A percentile compares a stretch with the other conserved stretches of the same genome.
These are phyloP conservation scores for Closterium sp. DNA, from an alignment of 139 green algal genomes.

Conservation along the genomic window DNA sequence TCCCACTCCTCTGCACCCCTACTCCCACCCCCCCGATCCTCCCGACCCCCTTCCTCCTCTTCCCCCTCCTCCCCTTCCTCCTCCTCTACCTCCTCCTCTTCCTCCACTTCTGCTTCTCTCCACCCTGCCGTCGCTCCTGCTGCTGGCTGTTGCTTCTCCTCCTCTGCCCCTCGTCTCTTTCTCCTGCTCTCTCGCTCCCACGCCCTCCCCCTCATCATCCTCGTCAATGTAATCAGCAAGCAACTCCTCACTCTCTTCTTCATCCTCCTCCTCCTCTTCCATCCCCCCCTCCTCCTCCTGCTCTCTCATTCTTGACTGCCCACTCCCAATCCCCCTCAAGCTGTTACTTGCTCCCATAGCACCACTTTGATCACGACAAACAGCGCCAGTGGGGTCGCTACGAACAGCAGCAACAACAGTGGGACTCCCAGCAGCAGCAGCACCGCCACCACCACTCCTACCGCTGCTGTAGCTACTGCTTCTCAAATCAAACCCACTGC, in stretches of 20 bases:
- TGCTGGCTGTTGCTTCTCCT: not conserved
- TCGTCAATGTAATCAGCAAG: conserved; percentile 49
- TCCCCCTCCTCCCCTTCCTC: not conserved
- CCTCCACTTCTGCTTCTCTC: not conserved
- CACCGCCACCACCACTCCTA: not conserved
- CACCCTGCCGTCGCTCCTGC: not conserved
- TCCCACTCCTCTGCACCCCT: not conserved
- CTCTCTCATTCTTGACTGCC: not conserved
- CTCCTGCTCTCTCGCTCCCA: not conserved
- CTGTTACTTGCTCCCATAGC: not conserved
- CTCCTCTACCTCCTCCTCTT: not conserved
- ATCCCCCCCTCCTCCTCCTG: not conserved
- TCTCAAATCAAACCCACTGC: not conserved
- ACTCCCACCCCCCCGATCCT: not conserved
- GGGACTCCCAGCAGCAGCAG: not conserved
- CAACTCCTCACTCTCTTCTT: conserved; percentile 49
- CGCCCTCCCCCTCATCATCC: not conserved
- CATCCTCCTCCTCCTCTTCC: conserved; percentile 38
- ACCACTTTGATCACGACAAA: too few relatives aligned
- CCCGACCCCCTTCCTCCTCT: not conserved
- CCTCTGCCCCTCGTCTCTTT: not conserved
- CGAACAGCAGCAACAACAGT: not conserved
- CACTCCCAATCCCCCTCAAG: not conserved
- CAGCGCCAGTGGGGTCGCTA: not conserved
- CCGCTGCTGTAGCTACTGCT: not conserved